Evolutionary conservation across 345 rosid genomes (phyloP).

Genomic region (Melaleuca alternifolia): DNA sequence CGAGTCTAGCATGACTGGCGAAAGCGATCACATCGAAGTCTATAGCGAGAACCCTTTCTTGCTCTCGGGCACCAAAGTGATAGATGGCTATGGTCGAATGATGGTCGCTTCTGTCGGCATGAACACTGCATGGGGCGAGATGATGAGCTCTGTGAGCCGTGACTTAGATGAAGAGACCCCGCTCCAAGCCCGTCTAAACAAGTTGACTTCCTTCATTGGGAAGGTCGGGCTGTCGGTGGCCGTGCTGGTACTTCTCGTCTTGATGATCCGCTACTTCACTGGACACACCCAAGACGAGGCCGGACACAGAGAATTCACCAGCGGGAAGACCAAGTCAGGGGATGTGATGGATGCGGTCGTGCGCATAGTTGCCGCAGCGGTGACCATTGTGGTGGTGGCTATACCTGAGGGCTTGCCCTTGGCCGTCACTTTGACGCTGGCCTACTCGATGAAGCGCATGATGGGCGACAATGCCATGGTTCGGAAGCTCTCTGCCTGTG

Average conservation of each 20-base stretch:
- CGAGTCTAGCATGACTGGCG: slow-evolving; percentile 66
- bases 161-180: slow-evolving; percentile 52
- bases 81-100: slow-evolving; percentile 51
- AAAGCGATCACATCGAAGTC: slow-evolving; percentile 36
- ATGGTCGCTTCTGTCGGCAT: slow-evolving; percentile 57
- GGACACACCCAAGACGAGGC: slow-evolving; percentile 48
- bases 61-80: slow-evolving; percentile 51
- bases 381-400: slow-evolving; percentile 79
- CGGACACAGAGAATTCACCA: slow-evolving; percentile 31
- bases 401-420: slow-evolving; percentile 78
- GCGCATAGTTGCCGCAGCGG: slow-evolving; percentile 55
- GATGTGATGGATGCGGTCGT: slow-evolving; percentile 49
- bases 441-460: slow-evolving; percentile 79
- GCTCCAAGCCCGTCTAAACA: slow-evolving; percentile 50
- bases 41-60: slow-evolving; percentile 32
- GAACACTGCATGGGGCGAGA: slow-evolving; percentile 69
- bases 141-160: slow-evolving; percentile 50
- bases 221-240: slow-evolving; percentile 59
- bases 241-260: slow-evolving; percentile 46
- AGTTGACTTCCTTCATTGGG: slow-evolving; percentile 54
- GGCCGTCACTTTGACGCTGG: slow-evolving; percentile 73
- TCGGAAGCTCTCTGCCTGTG: slow-evolving; percentile 67
- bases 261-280: slow-evolving; percentile 56
- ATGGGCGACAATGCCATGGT: slow-evolving; percentile 85
- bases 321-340: slow-evolving; percentile 31